phyloP scores from a whole-genome alignment of 1,284 basidiomycete genomes.

The Austroboletus novae-zelandiae region DNA sequence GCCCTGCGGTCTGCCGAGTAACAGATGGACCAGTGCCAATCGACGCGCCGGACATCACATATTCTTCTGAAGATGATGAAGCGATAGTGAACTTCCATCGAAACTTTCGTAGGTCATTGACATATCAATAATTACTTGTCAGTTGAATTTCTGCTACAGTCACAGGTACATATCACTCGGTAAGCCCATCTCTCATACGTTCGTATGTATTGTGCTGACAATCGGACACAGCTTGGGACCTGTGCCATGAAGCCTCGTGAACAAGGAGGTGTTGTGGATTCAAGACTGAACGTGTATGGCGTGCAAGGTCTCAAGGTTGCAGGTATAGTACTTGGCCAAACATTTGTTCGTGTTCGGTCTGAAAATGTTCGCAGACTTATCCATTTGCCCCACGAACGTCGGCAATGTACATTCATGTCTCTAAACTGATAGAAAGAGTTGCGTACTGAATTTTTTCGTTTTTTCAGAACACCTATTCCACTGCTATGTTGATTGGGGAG shows the following conservation, averaged over 20 bases:
- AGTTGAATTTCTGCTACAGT: too few species aligned
- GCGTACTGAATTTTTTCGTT: too few species aligned
- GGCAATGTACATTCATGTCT: conserved; percentile 22
- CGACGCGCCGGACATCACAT: conserved; percentile 48
- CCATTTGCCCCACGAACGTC: conserved; percentile 32
- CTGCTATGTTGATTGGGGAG: too few species aligned
- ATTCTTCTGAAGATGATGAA: conserved; percentile 55
- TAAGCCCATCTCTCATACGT: too few species aligned
- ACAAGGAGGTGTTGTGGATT: conserved; percentile 29
- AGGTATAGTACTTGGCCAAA: conserved; percentile 13
- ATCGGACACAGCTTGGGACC: conserved; percentile 42
- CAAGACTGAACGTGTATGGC: conserved; percentile 28
- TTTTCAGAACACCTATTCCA: too few species aligned
- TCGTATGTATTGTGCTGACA: background rate
- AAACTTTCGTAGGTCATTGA: too few species aligned
- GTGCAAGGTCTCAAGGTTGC: conserved; percentile 30
- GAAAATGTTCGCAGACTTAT: conserved; percentile 23
- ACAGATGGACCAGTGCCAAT: conserved; percentile 38
- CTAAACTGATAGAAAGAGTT: too few species aligned
- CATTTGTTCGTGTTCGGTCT: too few species aligned
- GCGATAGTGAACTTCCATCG: conserved; percentile 33
- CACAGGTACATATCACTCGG: too few species aligned
- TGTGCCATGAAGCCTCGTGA: conserved; percentile 31
- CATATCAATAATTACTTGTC: too few species aligned
- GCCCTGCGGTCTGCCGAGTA: conserved; percentile 39